Conservation (phyloP, 1,284 basidiomycete genomes). For the Vanrija sp. region DNA sequence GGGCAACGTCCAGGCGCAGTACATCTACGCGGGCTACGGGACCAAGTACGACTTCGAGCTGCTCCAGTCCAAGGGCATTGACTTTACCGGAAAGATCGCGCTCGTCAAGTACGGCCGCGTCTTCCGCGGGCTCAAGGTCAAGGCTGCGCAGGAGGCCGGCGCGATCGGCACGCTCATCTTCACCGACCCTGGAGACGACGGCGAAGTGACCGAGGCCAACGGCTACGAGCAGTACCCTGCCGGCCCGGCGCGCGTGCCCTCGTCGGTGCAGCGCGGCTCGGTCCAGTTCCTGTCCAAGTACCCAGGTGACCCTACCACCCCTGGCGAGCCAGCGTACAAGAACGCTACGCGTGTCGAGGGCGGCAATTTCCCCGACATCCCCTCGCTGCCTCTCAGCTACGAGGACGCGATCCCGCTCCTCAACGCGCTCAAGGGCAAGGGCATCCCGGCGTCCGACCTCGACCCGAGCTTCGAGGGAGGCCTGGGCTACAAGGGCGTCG, state of each 20-base stretch:
- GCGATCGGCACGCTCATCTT: constrained; percentile 66
- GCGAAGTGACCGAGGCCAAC: constrained; percentile 71
- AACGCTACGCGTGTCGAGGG: constrained; percentile 68
- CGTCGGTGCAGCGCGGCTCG: constrained; percentile 72
- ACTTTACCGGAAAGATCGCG: constrained; percentile 77
- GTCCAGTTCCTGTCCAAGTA: constrained; percentile 70
- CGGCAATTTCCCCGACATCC: constrained; percentile 72
- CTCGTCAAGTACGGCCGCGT: constrained; percentile 73
- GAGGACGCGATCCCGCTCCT: constrained; percentile 53
- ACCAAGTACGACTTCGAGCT: constrained; percentile 70
- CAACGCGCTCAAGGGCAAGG: constrained; percentile 46
- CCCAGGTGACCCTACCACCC: constrained; percentile 65
- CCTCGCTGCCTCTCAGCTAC: constrained; percentile 60
- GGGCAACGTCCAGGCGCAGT: constrained; percentile 56
- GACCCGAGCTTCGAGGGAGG: constrained; percentile 52
- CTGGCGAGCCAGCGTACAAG: constrained; percentile 79
- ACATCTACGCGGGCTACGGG: constrained; percentile 81
- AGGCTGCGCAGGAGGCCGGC: constrained; percentile 73
- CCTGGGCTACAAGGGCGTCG: constrained; percentile 48
- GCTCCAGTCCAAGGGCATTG: constrained; percentile 59
- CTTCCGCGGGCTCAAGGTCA: constrained; percentile 71
- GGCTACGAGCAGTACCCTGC: constrained; percentile 73
- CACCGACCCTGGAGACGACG: constrained; percentile 84
- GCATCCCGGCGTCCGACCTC: constrained; percentile 39
- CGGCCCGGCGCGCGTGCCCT: constrained; percentile 82